A percentile compares a stretch with the other conserved stretches of the same genome.
Evolutionary conservation across 2,329 filamentous ascomycete genomes (phyloP).

Genomic region (Colletotrichum coccodes): DNA sequence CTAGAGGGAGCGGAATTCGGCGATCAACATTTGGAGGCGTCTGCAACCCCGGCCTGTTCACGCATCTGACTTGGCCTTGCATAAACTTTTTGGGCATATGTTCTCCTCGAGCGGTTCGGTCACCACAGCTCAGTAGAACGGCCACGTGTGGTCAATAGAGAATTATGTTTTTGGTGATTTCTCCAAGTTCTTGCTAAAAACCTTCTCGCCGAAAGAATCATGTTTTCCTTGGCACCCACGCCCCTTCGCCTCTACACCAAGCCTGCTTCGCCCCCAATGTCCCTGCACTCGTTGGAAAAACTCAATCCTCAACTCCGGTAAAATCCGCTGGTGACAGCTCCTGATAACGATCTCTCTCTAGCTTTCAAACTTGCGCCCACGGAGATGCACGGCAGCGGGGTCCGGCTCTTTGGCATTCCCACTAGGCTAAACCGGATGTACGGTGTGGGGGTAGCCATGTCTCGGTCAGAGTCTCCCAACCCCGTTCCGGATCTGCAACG

Average conservation of each 20-base stretch:
- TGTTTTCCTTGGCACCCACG: not conserved
- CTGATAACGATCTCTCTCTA: slow-evolving; percentile 17
- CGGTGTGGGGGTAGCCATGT: slow-evolving; percentile 17
- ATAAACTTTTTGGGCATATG: not conserved
- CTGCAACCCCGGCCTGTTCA: not conserved
- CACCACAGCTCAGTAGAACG: not conserved
- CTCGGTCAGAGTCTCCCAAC: slow-evolving; percentile 23
- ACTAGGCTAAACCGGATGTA: slow-evolving; percentile 20
- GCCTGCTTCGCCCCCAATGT: not conserved
- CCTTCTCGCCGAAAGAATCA: not conserved
- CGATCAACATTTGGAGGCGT: not conserved
- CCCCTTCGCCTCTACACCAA: not conserved
- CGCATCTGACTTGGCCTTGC: not conserved
- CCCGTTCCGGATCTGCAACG: slow-evolving; percentile 25
- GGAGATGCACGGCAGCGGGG: slow-evolving; percentile 24
- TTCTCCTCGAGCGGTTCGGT: no score
- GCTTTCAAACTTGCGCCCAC: not conserved
- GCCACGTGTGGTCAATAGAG: not conserved
- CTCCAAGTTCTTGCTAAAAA: not conserved
- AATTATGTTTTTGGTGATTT: not conserved
- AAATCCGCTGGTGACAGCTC: slow-evolving; percentile 21
- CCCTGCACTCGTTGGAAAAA: not conserved
- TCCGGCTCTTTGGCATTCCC: slow-evolving; percentile 9
- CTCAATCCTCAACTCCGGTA: slow-evolving; percentile 24
- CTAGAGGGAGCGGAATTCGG: not conserved